Evolutionary conservation across 2,329 filamentous ascomycete species (phyloP).

Genomic region (Colletotrichum salicis): DNA sequence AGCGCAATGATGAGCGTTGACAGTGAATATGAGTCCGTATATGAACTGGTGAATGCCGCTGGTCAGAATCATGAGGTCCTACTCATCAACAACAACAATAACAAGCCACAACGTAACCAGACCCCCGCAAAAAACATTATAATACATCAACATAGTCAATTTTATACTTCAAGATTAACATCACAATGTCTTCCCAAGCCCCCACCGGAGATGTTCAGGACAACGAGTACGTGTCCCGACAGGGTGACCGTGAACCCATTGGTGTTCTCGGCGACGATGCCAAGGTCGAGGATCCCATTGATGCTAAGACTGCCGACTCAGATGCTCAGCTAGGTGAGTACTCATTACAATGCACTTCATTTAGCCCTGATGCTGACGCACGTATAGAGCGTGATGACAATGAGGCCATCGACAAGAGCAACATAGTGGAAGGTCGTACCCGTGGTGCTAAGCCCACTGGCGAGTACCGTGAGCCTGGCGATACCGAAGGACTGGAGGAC

Average conservation of each 20-base stretch:
- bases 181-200: slow-evolving; percentile 23
- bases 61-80: too few relatives aligned
- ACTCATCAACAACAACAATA: background rate
- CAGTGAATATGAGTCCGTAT: background rate
- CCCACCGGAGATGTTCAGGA: slow-evolving; percentile 27
- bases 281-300: slow-evolving; percentile 47
- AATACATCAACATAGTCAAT: too few relatives aligned
- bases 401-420: slow-evolving; percentile 50
- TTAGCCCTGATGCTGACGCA: accelerated
- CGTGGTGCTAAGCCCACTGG: slow-evolving; percentile 43
- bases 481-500: slow-evolving; percentile 43
- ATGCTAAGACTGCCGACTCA: slow-evolving; percentile 43
- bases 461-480: slow-evolving; percentile 47
- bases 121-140: too few relatives aligned
- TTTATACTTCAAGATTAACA: too few relatives aligned
- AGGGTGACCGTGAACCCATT: slow-evolving; percentile 43
- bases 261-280: slow-evolving; percentile 47
- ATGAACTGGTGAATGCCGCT: slow-evolving; percentile 2
- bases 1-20: background rate
- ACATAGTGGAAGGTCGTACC: slow-evolving; percentile 49
- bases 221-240: slow-evolving; percentile 46
- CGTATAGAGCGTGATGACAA: slow-evolving; percentile 46
- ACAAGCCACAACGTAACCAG: too few relatives aligned
- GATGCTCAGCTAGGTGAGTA: slow-evolving; percentile 49
- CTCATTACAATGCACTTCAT: accelerated